Base-by-base conservation (phyloP, 257 asterid genomes). In the Cruciata laevipes region DNA sequence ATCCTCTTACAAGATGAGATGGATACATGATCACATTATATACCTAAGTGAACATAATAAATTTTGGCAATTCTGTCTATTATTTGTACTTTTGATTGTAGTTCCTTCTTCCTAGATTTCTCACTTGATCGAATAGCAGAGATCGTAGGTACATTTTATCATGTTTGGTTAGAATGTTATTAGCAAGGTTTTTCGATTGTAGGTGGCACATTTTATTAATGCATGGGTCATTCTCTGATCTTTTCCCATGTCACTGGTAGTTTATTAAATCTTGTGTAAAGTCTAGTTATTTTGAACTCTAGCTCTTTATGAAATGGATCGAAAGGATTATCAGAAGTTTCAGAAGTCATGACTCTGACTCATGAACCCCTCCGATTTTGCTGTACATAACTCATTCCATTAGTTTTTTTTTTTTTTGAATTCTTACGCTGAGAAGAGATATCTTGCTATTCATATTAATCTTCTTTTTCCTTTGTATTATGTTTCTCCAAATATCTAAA, bases 1-100 rank as follows among this genome's bases (percentile, higher is more conserved):
- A 93, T 93, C 61, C 82, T 93, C 67, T 70, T 93, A 83, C 92
- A 85, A 81, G 97, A 93, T 71, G 97, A 88, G 80, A 78, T 77
- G 83, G 95, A 80, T 52, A 44, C 35, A 16, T 72, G 38, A 73
- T 72, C 42, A 38, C 49, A 35, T 35, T 58, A 37, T 21, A 65
- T 65, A 17, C 67, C 32, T 7, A 57, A 53, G 25, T 21, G 53
- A 35, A 27, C 40, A 27, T 14, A 25, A 55, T 3, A 23, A 23
- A 56, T 20, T 53, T 9, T 53, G 25, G 60, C 31, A 56, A 21
- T 56, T 23, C 58, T 18, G 58, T 42, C 51, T 5, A 11, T 13
- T 47, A 14, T 47, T 3, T 47, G 55, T 47, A 17, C 27, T 7
- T 7, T 20, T 53, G 14, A 20, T 20, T 52, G 58, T 17, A 52